Evolutionary conservation across 2,329 filamentous ascomycete species (phyloP).

Genomic region (Cladophialophora chaetospira): DNA sequence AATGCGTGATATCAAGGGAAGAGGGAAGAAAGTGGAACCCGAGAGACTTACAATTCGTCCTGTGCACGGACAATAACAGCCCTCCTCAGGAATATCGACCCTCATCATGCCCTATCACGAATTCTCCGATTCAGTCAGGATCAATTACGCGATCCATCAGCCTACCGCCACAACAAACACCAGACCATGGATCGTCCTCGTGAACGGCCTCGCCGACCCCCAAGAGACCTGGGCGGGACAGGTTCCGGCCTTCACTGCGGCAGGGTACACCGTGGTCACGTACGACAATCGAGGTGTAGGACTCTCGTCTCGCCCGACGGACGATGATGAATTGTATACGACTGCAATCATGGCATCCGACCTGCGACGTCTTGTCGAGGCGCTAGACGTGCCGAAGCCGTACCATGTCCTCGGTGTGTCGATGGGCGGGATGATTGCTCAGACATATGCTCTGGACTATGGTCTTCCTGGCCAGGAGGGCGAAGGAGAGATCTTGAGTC

Average conservation of each 20-base stretch:
- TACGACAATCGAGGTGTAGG: conserved; percentile 26
- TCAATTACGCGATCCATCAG: conserved; percentile 19
- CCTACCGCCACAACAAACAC: background rate
- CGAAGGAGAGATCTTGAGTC: conserved; percentile 7
- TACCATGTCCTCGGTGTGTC: conserved; percentile 20
- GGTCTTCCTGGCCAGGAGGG: background rate
- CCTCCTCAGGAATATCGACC: background rate
- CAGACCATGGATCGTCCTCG: conserved; percentile 18
- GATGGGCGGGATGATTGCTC: conserved; percentile 27
- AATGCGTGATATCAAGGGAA: too few relatives aligned
- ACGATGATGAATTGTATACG: conserved; percentile 11
- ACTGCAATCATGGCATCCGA: conserved; percentile 17
- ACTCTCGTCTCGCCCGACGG: conserved; percentile 11
- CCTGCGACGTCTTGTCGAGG: conserved; percentile 6
- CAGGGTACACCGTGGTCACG: conserved; percentile 20
- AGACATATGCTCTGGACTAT: conserved; percentile 15
- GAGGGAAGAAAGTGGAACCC: too few relatives aligned
- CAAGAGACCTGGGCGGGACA: conserved; percentile 16
- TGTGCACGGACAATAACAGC: background rate
- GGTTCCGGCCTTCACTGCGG: conserved; percentile 10
- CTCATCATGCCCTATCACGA: conserved; percentile 5
- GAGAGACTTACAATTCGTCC: too few relatives aligned
- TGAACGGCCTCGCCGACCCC: conserved; percentile 23
- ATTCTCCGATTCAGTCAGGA: conserved; percentile 13
- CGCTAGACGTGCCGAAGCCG: conserved; percentile 1